phyloP scores from a whole-genome alignment of 805 yeast species.

The Kuraishia floccosa region DNA sequence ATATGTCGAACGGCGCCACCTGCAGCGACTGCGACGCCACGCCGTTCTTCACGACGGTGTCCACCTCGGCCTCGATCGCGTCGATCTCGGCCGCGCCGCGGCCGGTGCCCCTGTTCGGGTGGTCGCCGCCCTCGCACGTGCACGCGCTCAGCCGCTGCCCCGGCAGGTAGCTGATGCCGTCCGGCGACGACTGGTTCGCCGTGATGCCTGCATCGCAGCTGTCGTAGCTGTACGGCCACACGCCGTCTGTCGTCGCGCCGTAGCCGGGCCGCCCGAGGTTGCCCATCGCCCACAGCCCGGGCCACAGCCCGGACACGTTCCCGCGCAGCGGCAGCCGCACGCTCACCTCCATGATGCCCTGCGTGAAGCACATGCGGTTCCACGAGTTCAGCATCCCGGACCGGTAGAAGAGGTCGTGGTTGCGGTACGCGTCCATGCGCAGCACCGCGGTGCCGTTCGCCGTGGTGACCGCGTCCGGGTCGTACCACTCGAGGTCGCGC shows the following conservation, averaged over 20 bases:
- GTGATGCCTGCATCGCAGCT: constrained; percentile 92
- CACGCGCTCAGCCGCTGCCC: constrained; percentile 76
- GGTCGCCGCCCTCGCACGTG: constrained; percentile 74
- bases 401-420: constrained; percentile 72
- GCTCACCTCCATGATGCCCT: constrained; percentile 69
- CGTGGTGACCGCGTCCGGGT: constrained; percentile 82
- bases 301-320: constrained; percentile 80
- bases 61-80: constrained; percentile 75
- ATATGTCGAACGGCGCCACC: constrained; percentile 87
- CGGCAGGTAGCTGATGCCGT: constrained; percentile 78
- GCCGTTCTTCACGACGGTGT: constrained; percentile 38
- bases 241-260: constrained; percentile 78
- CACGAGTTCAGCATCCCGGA: constrained; percentile 90
- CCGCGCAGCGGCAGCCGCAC: constrained; percentile 77
- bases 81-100: constrained; percentile 97
- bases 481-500: constrained; percentile 87
- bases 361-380: constrained; percentile 85
- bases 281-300: constrained; percentile 94
- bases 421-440: constrained; percentile 71
- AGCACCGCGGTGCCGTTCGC: constrained; percentile 58
- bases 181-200: constrained; percentile 82
- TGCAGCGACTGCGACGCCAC: constrained; percentile 89
- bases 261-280: constrained; percentile 90
- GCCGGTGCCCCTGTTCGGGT: constrained; percentile 80
- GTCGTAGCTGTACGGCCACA: constrained; percentile 90